Conservation (phyloP, 1,139 yeast genomes). For the Candida sojae region DNA sequence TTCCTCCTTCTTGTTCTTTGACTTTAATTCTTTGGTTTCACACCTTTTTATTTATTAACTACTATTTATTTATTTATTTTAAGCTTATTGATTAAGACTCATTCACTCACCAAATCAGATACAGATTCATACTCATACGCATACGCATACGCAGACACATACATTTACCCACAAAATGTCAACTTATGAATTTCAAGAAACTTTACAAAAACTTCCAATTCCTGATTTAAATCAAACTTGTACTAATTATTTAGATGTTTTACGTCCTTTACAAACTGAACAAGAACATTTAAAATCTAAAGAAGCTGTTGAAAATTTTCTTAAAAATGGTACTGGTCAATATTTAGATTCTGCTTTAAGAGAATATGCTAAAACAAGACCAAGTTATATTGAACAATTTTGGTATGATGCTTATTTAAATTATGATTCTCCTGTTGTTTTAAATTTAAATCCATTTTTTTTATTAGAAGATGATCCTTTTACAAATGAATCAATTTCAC, state of each 20-base stretch:
- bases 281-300: slow-evolving; percentile 64
- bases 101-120: too few relatives aligned
- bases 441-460: slow-evolving; percentile 85
- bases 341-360: slow-evolving; percentile 64
- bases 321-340: slow-evolving; percentile 57
- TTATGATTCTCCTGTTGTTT: slow-evolving; percentile 86
- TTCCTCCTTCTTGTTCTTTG: not conserved
- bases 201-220: slow-evolving; percentile 68
- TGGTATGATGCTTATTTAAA: slow-evolving; percentile 90
- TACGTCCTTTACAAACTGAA: slow-evolving; percentile 77
- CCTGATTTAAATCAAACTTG: slow-evolving; percentile 73
- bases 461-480: slow-evolving; percentile 90
- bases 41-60: not conserved
- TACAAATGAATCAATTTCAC: slow-evolving; percentile 58
- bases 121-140: too few relatives aligned
- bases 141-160: too few relatives aligned
- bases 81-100: not conserved
- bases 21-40: too few relatives aligned
- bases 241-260: slow-evolving; percentile 58
- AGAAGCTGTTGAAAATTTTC: slow-evolving; percentile 59
- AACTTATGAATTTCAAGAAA: slow-evolving; percentile 60
- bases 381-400: slow-evolving; percentile 86
- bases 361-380: slow-evolving; percentile 61
- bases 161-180: slow-evolving; percentile 11
- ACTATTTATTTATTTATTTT: not conserved